Base-by-base conservation (phyloP, 2,329 filamentous ascomycete genomes). In the Fusarium tjaetaba region DNA sequence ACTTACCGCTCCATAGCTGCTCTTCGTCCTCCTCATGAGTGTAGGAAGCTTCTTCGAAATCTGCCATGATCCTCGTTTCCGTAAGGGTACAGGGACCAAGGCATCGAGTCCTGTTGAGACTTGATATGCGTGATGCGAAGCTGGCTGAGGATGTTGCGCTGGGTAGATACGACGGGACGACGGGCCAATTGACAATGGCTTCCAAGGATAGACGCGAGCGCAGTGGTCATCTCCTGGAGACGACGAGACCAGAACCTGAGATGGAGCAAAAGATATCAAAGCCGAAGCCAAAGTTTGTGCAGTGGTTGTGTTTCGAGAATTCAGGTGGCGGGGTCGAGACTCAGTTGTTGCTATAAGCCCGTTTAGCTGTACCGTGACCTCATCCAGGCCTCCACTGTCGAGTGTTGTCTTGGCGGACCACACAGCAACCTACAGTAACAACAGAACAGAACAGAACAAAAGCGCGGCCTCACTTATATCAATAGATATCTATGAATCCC, bases 1-100 rank as follows among this genome's bases (percentile, higher is more conserved):
- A 80, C 82, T 75, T 76, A 97, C 95, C 93, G 84, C 91, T 88
- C 96, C 95, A 98, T 85, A 97, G 95, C 84, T 95, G 92, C 82
- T 94, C 89, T 85, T 94, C 94, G 82, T 90, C 92, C 83, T 95
- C 92, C 83, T 95, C 92, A 82, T 94, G 88, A 80, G 87, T 88
- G 82, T 90, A 88, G 78, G 88, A 88, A 79, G 89, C 67, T 65
- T 79, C 79, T 67, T 95, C 92, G 84, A 90, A 89, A 85, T 93
- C 85, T 78, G 85, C 84, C 87, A 89, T 89, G 79, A 77, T 86
- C 79, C 76, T 78, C 76, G 73, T 75, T 78, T 72, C 65, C 65
- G 66, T 72, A 71, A 59, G 71, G 71, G 63, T 66, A 65, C 74
- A 71, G 73, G 78, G 65, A 73, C 76, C 78, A 79, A 81, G 68